A percentile compares a stretch with the other conserved stretches of the same genome.
phyloP scores from a whole-genome alignment of 73 alveolate species.

The Tetrahymena borealis region DNA sequence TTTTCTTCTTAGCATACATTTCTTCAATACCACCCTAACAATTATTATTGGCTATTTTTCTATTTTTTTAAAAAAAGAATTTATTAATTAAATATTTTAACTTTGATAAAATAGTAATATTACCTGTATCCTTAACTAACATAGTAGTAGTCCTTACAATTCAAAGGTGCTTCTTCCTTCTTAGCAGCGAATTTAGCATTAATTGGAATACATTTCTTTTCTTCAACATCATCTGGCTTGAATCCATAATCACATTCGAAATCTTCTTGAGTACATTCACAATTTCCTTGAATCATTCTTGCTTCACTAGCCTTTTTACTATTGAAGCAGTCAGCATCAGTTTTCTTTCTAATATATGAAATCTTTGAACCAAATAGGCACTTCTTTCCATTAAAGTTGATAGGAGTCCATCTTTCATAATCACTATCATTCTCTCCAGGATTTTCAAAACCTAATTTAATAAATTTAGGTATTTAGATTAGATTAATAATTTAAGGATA shows the following conservation, averaged over 20 bases:
- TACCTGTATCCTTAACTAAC: background rate
- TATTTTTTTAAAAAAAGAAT: background rate
- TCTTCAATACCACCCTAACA: background rate
- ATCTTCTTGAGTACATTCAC: constrained; percentile 77
- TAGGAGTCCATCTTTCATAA: constrained; percentile 84
- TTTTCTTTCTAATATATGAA: constrained; percentile 71
- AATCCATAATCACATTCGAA: constrained; percentile 75
- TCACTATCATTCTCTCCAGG: constrained; percentile 51
- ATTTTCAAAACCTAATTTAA: constrained; percentile 55
- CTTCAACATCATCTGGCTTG: constrained; percentile 41
- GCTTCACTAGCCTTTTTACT: constrained; percentile 41
- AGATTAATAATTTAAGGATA: too few species aligned
- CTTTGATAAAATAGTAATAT: background rate
- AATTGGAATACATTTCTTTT: constrained; percentile 27
- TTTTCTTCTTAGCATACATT: background rate
- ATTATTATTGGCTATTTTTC: background rate
- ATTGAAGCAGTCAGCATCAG: constrained; percentile 65
- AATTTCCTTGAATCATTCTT: constrained; percentile 45
- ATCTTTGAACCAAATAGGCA: constrained; percentile 73
- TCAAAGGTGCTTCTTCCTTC: constrained; percentile 19
- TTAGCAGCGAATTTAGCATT: constrained; percentile 12
- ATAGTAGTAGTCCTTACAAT: background rate
- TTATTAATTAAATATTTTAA: background rate
- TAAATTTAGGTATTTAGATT: too few species aligned
- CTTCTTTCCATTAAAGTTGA: constrained; percentile 52